Evolutionary conservation across 768 basidiomycete species (phyloP), one percentile per base, ranked within the genome.

Genomic region (Nidularia sp.): DNA sequence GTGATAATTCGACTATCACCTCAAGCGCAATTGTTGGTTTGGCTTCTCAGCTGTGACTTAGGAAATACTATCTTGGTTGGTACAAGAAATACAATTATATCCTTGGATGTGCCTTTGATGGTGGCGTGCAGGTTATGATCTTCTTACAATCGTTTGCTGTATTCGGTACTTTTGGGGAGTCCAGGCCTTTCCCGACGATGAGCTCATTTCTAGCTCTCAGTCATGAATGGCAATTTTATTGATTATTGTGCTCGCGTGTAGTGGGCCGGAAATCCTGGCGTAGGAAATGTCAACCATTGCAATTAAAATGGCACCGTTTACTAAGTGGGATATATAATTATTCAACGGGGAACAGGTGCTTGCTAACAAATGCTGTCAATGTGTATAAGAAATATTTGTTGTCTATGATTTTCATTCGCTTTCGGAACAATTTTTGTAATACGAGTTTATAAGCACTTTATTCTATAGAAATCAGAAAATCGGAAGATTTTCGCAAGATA

Each of bases 31-130:
- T 79, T 50, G 63, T 85, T 10, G 85, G 76, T 34, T 58, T 87
- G 52, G 55, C 76, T 35, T 85, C 85, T 1, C 86, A 87, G 50
- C 60, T 78, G 29, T 86, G 80, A 79, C 58, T 86, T 18, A 70
- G 84, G 34, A 74, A 66, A 39, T 76, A 78, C 53, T 70, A 83
- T 52, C 82, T 86, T 1, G 75, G 76, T 9, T 89, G 85, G 85
- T 88, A 84, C 66, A 77, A 78, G 59, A 74, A 73, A 57, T 84
- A 84, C 63, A 85, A 86, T 60, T 85, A 84, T 59, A 78, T 85
- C 39, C 65, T 87, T 3, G 83, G 83, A 31, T 86, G 84, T 41
- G 86, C 80, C 5, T 66, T 85, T 35, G 83, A 85, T 58, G 84
- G 84, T 29, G 84, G 84, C 6, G 78, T 80, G 12, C 84, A 85